Conservation (phyloP, 495 filamentous ascomycete genomes). For the Talaromyces adpressus region DNA sequence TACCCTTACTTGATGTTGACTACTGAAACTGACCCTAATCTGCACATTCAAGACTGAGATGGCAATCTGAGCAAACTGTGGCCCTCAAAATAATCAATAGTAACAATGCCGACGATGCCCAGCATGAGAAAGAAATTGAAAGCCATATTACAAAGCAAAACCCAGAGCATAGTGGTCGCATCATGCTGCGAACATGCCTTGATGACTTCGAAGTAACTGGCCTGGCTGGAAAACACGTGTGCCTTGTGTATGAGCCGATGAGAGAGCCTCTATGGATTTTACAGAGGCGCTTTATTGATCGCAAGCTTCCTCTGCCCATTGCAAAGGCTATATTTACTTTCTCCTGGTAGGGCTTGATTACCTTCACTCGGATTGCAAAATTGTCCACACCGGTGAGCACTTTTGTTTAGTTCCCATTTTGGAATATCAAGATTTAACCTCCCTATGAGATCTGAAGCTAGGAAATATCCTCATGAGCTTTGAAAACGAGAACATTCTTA, state of each 20-base stretch:
- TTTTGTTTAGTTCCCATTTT: not conserved
- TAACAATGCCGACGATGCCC: conserved; percentile 14
- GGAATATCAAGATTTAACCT: not conserved
- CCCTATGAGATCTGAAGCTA: conserved; percentile 28
- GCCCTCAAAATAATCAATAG: conserved; percentile 22
- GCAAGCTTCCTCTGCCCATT: conserved; percentile 17
- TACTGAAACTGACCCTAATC: conserved; percentile 2
- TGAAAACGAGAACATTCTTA: conserved; percentile 18
- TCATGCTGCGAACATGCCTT: conserved; percentile 19
- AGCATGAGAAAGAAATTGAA: conserved; percentile 20
- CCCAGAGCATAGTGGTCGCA: conserved; percentile 18
- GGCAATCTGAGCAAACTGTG: conserved; percentile 18
- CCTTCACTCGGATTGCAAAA: conserved; percentile 29
- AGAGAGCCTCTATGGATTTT: conserved; percentile 25
- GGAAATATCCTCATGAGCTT: conserved; percentile 34
- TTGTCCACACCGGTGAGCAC: conserved; percentile 29
- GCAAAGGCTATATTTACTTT: conserved; percentile 21
- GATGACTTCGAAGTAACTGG: conserved; percentile 24
- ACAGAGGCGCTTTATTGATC: conserved; percentile 16
- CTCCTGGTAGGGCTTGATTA: conserved; percentile 32
- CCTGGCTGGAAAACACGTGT: conserved; percentile 18
- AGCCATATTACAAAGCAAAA: conserved; percentile 17
- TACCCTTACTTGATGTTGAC: conserved; percentile 17
- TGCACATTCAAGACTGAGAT: conserved; percentile 16
- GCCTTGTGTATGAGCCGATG: conserved; percentile 25